phyloP scores from a whole-genome alignment of 345 rosid species.

The Brassica cretica region DNA sequence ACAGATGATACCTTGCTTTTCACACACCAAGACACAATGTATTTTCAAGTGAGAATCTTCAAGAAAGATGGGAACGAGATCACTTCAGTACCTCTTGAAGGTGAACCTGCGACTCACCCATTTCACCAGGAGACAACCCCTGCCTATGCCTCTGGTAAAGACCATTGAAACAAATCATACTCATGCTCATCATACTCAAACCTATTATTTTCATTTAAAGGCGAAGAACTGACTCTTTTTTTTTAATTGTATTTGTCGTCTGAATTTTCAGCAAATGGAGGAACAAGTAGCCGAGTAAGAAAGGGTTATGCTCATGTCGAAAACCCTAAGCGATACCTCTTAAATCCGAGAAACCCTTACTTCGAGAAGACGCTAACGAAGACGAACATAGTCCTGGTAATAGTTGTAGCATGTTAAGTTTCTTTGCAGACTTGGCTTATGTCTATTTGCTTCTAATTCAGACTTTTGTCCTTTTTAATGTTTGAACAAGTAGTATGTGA shows the following conservation, averaged over 20 bases:
- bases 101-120: constrained; percentile 10
- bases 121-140: neutral
- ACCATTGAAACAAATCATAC: neutral
- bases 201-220: neutral
- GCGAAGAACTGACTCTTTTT: constrained; percentile 4
- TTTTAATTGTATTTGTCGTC: neutral
- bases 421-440: neutral
- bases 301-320: neutral
- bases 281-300: neutral
- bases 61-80: constrained; percentile 19
- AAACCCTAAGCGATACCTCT: constrained; percentile 26
- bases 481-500: constrained; percentile 19
- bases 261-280: constrained; percentile 12
- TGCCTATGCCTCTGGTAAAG: constrained; percentile 24
- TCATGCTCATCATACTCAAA: neutral
- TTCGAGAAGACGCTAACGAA: constrained; percentile 7
- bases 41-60: constrained; percentile 8
- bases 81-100: neutral
- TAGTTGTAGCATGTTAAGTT: neutral
- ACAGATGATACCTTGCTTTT: constrained; percentile 6
- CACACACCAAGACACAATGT: constrained; percentile 11
- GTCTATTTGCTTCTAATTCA: neutral
- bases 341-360: constrained; percentile 18
- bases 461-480: neutral
- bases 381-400: constrained; percentile 27